Evolutionary conservation across 2,329 filamentous ascomycete species (phyloP).

Genomic region (Diaporthe citri): DNA sequence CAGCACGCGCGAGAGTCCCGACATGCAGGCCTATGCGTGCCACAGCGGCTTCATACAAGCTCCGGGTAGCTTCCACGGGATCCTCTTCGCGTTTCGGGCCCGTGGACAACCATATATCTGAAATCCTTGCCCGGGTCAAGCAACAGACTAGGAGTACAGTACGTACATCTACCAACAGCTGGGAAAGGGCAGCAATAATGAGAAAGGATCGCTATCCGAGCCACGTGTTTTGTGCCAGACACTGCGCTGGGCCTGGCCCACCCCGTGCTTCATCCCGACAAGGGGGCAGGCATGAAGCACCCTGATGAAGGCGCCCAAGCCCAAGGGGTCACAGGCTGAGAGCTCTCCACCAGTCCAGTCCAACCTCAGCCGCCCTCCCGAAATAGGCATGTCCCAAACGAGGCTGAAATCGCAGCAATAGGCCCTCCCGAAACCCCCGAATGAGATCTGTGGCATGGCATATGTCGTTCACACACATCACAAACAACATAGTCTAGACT

Average conservation of each 20-base stretch:
- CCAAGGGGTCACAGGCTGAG: constrained; percentile 13
- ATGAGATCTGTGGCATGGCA: constrained; percentile 27
- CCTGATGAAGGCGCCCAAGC: constrained; percentile 8
- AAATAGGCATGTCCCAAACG: constrained; percentile 30
- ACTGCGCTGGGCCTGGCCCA: constrained; percentile 12
- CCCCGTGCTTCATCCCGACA: constrained; percentile 26
- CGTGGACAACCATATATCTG: constrained; percentile 18
- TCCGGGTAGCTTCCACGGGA: constrained; percentile 13
- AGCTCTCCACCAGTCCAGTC: constrained; percentile 19
- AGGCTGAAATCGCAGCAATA: constrained; percentile 31
- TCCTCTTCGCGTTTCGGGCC: constrained; percentile 20
- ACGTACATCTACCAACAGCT: neutral
- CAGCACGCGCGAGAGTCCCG: neutral
- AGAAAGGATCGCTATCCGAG: constrained; percentile 15
- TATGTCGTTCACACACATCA: constrained; percentile 14
- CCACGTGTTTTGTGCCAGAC: constrained; percentile 29
- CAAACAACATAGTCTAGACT: constrained; percentile 10
- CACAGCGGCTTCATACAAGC: constrained; percentile 11
- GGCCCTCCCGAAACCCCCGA: constrained; percentile 30
- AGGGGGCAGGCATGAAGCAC: constrained; percentile 21
- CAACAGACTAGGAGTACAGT: neutral
- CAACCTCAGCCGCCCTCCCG: constrained; percentile 18
- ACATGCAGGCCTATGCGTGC: neutral
- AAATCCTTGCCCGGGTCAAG: constrained; percentile 6
- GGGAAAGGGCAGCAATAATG: neutral